These are phyloP conservation scores for Coemansia guatemalensis DNA, from an alignment of 192 early-diverging fungal genomes.

Conservation along the genomic window DNA sequence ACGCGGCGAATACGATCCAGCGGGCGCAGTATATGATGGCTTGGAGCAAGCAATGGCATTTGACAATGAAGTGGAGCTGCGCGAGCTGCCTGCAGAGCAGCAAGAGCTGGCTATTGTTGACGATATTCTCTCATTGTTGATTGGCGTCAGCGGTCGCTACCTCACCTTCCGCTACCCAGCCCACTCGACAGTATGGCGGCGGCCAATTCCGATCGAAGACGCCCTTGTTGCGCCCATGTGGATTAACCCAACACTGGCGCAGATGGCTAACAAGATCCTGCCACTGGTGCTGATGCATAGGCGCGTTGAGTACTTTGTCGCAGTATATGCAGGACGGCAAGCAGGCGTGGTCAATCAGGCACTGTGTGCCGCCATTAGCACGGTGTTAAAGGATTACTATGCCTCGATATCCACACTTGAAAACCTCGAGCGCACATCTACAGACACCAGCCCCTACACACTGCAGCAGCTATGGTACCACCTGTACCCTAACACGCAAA, in stretches of 20 bases:
- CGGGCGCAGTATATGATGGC: not conserved
- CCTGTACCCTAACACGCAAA: conserved; percentile 70
- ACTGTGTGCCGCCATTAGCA: conserved; percentile 77
- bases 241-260: conserved; percentile 56
- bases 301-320: conserved; percentile 75
- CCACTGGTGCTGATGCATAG: conserved; percentile 76
- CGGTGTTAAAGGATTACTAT: conserved; percentile 80
- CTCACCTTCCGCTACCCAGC: conserved; percentile 51
- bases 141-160: conserved; percentile 83
- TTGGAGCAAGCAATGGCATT: conserved; percentile 18
- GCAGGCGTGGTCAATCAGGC: conserved; percentile 91
- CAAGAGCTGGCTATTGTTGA: conserved; percentile 87
- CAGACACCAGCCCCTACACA: conserved; percentile 62
- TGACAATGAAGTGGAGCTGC: conserved; percentile 36
- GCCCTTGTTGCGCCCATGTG: conserved; percentile 59
- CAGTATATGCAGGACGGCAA: conserved; percentile 67
- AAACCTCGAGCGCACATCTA: conserved; percentile 69
- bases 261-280: conserved; percentile 75
- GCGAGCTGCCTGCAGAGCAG: conserved; percentile 47
- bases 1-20: conserved; percentile 8
- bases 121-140: conserved; percentile 84
- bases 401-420: conserved; percentile 87
- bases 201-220: conserved; percentile 26
- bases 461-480: conserved; percentile 94
- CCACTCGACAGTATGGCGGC: conserved; percentile 46